Percentiles rank a stretch among this genome's conserved stretches.
Conservation (phyloP, 2,329 filamentous ascomycete species). For the Fusarium beomiforme region DNA sequence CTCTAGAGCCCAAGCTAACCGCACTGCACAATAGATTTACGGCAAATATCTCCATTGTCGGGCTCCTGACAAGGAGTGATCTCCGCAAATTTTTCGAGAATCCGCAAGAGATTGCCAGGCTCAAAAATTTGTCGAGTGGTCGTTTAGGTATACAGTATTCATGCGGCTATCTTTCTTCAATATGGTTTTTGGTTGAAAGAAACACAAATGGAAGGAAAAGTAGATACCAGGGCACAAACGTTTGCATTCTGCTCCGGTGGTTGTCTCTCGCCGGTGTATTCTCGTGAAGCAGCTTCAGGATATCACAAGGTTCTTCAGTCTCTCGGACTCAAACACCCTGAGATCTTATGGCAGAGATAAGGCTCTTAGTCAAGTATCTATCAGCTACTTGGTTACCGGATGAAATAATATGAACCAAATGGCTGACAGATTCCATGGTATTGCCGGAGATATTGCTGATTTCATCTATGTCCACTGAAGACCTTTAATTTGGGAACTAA, state of each 20-base stretch:
- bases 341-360: too few species aligned
- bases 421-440: too few species aligned
- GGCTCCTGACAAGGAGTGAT: neutral
- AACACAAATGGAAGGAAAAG: neutral
- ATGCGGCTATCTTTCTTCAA: too few species aligned
- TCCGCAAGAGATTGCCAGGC: neutral
- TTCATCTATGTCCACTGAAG: too few species aligned
- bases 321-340: too few species aligned
- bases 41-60: neutral
- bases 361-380: too few species aligned
- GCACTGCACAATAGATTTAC: neutral
- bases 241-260: neutral
- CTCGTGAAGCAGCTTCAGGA: neutral
- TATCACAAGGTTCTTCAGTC: neutral
- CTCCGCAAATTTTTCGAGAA: neutral
- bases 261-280: neutral
- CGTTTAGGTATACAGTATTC: accelerated
- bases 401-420: too few species aligned
- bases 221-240: neutral
- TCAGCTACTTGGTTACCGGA: too few species aligned
- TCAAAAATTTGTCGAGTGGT: neutral
- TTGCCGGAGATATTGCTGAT: too few species aligned
- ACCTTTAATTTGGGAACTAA: too few species aligned
- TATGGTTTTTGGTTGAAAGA: neutral
- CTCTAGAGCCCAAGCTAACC: accelerated